Evolutionary conservation across 2,329 filamentous ascomycete species (phyloP).

Genomic region (Pseudopyricularia cyperi): DNA sequence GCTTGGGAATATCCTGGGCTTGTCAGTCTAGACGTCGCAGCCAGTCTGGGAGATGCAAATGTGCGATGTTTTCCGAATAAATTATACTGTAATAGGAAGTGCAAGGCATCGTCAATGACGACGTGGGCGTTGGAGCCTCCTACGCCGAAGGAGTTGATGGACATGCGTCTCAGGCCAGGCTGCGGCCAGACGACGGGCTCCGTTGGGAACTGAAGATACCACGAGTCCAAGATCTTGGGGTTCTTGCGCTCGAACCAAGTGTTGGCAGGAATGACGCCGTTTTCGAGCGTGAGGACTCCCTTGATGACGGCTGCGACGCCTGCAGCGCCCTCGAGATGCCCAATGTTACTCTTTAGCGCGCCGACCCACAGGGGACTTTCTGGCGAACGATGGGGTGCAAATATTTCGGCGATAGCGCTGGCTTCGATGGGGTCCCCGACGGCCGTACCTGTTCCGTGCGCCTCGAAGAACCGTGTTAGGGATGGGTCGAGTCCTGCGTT

Average conservation of each 20-base stretch:
- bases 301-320: conserved; percentile 13
- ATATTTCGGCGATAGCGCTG: conserved; percentile 6
- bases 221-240: conserved; percentile 9
- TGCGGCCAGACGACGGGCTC: conserved; percentile 7
- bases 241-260: conserved; percentile 10
- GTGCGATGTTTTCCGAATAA: conserved; percentile 5
- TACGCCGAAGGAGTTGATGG: conserved; percentile 18
- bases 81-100: background rate
- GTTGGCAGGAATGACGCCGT: conserved; percentile 12
- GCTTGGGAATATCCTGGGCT: background rate
- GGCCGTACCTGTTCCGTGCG: conserved; percentile 25
- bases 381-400: conserved; percentile 4
- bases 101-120: conserved; percentile 8
- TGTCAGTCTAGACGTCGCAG: background rate
- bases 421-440: conserved; percentile 15
- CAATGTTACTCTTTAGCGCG: conserved; percentile 15
- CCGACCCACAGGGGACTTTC: conserved; percentile 9
- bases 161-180: conserved; percentile 10
- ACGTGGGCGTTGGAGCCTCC: conserved; percentile 18
- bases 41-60: background rate
- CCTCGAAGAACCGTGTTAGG: conserved; percentile 17
- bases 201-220: conserved; percentile 8
- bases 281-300: conserved; percentile 10
- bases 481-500: conserved; percentile 14
- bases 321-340: conserved; percentile 12